Evolutionary conservation across 2,329 filamentous ascomycete genomes (phyloP).

Genomic region (Aspergillus clavatus): DNA sequence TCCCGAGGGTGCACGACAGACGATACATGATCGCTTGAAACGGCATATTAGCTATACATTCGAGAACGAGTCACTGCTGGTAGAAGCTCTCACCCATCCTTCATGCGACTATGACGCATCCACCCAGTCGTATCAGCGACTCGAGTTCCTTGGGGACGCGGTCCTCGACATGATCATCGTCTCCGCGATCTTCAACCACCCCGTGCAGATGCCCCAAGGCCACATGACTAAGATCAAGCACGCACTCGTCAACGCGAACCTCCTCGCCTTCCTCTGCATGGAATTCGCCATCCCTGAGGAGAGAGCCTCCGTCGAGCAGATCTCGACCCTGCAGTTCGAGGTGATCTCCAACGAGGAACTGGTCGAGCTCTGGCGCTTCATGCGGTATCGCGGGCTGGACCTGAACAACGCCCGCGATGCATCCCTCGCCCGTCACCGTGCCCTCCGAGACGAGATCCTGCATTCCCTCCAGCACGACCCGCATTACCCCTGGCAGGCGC

Average conservation of each 20-base stretch:
- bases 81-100: slow-evolving; percentile 76
- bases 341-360: slow-evolving; percentile 18
- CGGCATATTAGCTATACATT: slow-evolving; percentile 63
- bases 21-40: slow-evolving; percentile 16
- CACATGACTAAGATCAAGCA: slow-evolving; percentile 74
- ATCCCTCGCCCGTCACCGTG: slow-evolving; percentile 39
- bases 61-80: slow-evolving; percentile 59
- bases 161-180: slow-evolving; percentile 76
- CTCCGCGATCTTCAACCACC: slow-evolving; percentile 29
- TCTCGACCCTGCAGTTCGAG: slow-evolving; percentile 19
- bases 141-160: slow-evolving; percentile 85
- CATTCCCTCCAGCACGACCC: slow-evolving; percentile 47
- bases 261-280: slow-evolving; percentile 73
- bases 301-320: slow-evolving; percentile 4
- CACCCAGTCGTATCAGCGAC: slow-evolving; percentile 61
- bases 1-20: slow-evolving; percentile 6
- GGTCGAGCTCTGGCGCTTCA: slow-evolving; percentile 62
- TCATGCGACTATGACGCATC: slow-evolving; percentile 53
- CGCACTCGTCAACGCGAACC: slow-evolving; percentile 72
- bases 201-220: slow-evolving; percentile 44
- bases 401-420: slow-evolving; percentile 15
- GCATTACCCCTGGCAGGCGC: slow-evolving; percentile 70
- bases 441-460: slow-evolving; percentile 49
- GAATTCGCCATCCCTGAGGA: slow-evolving; percentile 33
- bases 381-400: slow-evolving; percentile 44